phyloP scores from a whole-genome alignment of 148 eudicot species.

The Simmondsia chinensis region DNA sequence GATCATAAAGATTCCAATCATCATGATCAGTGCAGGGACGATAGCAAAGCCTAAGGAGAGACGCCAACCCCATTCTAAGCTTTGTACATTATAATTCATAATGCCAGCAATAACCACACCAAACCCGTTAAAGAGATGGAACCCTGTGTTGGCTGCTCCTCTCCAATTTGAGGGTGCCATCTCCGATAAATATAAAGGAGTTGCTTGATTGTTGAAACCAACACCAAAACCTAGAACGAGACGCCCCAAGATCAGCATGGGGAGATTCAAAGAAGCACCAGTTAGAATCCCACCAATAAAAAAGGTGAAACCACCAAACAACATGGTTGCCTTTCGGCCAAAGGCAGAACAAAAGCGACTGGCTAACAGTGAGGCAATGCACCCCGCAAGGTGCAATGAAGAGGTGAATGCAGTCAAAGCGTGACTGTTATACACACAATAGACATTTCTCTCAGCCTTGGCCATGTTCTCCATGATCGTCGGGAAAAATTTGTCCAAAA shows the following conservation, averaged over 20 bases:
- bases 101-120: constrained; percentile 25
- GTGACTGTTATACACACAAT: constrained; percentile 15
- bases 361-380: constrained; percentile 4
- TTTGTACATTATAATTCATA: constrained; percentile 20
- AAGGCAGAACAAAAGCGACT: constrained; percentile 9
- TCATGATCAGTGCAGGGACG: constrained; percentile 37
- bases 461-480: background rate
- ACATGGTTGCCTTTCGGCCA: constrained; percentile 17
- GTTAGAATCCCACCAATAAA: constrained; percentile 11
- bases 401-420: constrained; percentile 19
- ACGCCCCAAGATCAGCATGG: constrained; percentile 19
- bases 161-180: constrained; percentile 41
- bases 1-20: constrained; percentile 25
- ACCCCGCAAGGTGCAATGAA: constrained; percentile 13
- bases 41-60: constrained; percentile 33
- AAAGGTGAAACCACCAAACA: constrained; percentile 15
- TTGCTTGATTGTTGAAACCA: constrained; percentile 23
- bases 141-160: constrained; percentile 37
- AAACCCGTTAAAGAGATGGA: constrained; percentile 34
- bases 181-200: constrained; percentile 33
- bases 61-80: constrained; percentile 31
- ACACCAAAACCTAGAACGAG: constrained; percentile 16
- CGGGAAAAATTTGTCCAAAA: constrained; percentile 15
- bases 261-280: constrained; percentile 7
- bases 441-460: constrained; percentile 8